Conservation (phyloP, 2,329 filamentous ascomycete species). For the Verticillium isaacii region DNA sequence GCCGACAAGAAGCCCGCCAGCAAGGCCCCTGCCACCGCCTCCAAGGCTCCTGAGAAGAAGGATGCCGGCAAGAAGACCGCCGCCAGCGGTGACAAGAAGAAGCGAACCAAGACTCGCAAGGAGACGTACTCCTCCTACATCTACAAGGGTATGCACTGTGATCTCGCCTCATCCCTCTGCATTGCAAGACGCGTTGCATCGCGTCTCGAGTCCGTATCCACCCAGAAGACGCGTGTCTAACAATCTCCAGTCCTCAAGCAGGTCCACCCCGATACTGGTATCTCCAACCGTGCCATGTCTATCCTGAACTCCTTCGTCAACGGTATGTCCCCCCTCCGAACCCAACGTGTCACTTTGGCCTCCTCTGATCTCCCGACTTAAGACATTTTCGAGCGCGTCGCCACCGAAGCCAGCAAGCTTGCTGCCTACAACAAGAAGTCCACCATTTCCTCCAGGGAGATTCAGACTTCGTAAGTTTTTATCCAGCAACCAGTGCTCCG, state of each 20-base stretch:
- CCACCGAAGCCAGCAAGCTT: conserved; percentile 97
- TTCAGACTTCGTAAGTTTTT: conserved; percentile 49
- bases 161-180: not conserved
- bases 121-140: conserved; percentile 99
- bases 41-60: conserved; percentile 86
- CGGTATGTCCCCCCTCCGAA: conserved; percentile 51
- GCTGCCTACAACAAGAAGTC: conserved; percentile 99
- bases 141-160: conserved; percentile 80
- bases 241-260: conserved; percentile 83
- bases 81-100: conserved; percentile 97
- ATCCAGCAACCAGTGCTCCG: not conserved
- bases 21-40: conserved; percentile 79
- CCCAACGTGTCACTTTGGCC: not conserved
- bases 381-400: conserved; percentile 99
- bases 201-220: not conserved
- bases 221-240: conserved; percentile 21
- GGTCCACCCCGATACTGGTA: conserved; percentile 99
- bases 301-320: conserved; percentile 99
- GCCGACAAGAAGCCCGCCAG: conserved; percentile 95
- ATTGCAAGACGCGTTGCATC: not conserved
- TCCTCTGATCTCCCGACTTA: conserved; percentile 15
- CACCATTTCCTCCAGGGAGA: conserved; percentile 71
- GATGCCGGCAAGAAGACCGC: conserved; percentile 99
- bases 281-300: conserved; percentile 99
- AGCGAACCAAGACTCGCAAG: conserved; percentile 99